Base-by-base conservation (phyloP, 73 alveolate genomes). In the Paraurostyla sp. region DNA sequence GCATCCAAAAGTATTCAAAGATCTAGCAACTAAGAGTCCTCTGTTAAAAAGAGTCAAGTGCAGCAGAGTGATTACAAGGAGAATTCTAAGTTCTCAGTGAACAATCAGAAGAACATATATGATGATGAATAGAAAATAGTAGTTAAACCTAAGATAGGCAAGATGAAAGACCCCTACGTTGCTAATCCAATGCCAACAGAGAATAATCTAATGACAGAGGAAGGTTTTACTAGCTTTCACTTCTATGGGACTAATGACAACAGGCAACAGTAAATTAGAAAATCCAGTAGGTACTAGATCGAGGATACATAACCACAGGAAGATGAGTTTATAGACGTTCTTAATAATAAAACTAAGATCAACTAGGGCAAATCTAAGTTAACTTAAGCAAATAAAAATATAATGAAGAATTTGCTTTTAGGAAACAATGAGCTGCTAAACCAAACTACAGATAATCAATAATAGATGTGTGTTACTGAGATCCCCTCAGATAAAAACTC, bases 151-250 rank as follows among this genome's bases (percentile, higher is more conserved):
- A 60, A 60, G 50, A 11, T 60, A 29, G 50, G 50, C 13, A 30
- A 27, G 25, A 60, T 27, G n/a, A 60, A 60, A 29, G 45, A 60
- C 15, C 52, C 52, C 7, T 60, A 41, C 41, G 25, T 29, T 2
- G 33, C 27, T 4, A 69, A 69, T 30, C 65, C 84, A 18, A 30
- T 69, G 36, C 84, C 59, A 6, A 69, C 84, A 11, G 84, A 69
- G 38, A 38, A 33, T 69, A 38, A 69, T 40, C 42, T 69, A 13
- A 32, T 23, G 22, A 69, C 84, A 16, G 84, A 69, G 7, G 84
- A 43, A 23, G 84, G 62, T 20, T 69, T 36, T 20, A n/a, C 6
- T 36, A 69, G 84, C 25, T 60, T 60, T 60, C 9, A 60, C 25
- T 60, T 60, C 32, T 60, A 60, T 60, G 78, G 78, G 25, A 60